Evolutionary conservation across 2,329 filamentous ascomycete genomes (phyloP).

Genomic region (Westerdykella aurantiaca): DNA sequence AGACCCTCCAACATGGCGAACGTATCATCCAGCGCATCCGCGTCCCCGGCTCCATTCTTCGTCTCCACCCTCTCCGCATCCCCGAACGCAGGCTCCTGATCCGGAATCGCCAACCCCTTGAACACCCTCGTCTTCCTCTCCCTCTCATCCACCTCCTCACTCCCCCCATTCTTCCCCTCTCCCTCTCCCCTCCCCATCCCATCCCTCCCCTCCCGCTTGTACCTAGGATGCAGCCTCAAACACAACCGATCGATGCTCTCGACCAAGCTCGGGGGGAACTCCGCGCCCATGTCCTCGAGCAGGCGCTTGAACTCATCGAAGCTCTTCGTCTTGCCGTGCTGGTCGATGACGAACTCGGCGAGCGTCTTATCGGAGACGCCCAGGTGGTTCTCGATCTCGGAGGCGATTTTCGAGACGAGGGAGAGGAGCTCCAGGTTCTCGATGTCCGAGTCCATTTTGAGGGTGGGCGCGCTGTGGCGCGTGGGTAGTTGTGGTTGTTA

Average conservation of each 20-base stretch:
- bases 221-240: constrained; percentile 82
- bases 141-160: constrained; percentile 48
- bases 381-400: constrained; percentile 89
- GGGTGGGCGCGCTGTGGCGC: not conserved
- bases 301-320: constrained; percentile 69
- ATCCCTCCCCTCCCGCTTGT: constrained; percentile 53
- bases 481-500: not conserved
- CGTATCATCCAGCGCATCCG: constrained; percentile 82
- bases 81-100: constrained; percentile 56
- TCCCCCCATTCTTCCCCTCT: constrained; percentile 36
- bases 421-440: constrained; percentile 87
- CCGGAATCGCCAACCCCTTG: constrained; percentile 79
- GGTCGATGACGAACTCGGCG: constrained; percentile 91
- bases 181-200: constrained; percentile 7
- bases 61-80: constrained; percentile 40
- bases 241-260: constrained; percentile 89
- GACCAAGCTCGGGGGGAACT: constrained; percentile 77
- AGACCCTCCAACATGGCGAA: constrained; percentile 85
- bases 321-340: constrained; percentile 69
- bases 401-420: constrained; percentile 89
- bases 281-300: constrained; percentile 70
- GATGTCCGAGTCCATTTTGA: constrained; percentile 71
- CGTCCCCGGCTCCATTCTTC: constrained; percentile 29
- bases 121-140: constrained; percentile 84
- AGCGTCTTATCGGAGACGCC: constrained; percentile 90